Base-by-base conservation (phyloP, 2,329 filamentous ascomycete species). In the Magnaporthales sp. region DNA sequence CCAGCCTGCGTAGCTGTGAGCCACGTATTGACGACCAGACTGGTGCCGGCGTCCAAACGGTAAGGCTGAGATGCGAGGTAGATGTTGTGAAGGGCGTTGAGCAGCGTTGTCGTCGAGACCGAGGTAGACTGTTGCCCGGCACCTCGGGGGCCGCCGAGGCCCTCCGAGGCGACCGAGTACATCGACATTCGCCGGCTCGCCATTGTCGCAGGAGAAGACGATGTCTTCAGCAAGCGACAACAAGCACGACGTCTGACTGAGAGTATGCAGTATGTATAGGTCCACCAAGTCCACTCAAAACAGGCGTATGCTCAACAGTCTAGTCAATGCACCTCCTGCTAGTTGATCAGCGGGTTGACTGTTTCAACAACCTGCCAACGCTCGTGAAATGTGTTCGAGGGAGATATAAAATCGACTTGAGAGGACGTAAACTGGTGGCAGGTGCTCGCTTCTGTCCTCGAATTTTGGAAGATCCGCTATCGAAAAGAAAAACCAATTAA, bases 1-100 rank as follows among this genome's bases (percentile, higher is more conserved):
- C 89, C 87, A 27, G 85, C 80, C 71, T 91, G 91, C 30, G 87
- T 84, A 22, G 92, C 91, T 3, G 92, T 96, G 66, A 95, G 84
- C 93, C 93, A 97, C 67, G 93, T 97, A 80, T 98, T 98, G 70
- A 98, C 92, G 0, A 95, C 93, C 54, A 98, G 77, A 76, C 92
- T 97, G 46, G 93, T 95, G 71, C 92, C 92, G 63, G 93, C 89
- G 77, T 99, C 95, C 62, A 99, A 86, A 69, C 85, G 84, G 76
- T 96, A 95, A n/a, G 94, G 87, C 73, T 92, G 88, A 31, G 88
- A 89, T 3, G 91, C 88, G 63, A 91, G 85, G 77, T 96, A 98
- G 74, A 91, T 90, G 72, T 92, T 93, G 79, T 99, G 95, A 62
- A 97, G 85, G 67, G 92, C 87, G 79, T 98, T 98, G 67, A 99